Evolutionary conservation across 306 rosid genomes (phyloP).

Genomic region (Amphicarpaea edgeworthii): DNA sequence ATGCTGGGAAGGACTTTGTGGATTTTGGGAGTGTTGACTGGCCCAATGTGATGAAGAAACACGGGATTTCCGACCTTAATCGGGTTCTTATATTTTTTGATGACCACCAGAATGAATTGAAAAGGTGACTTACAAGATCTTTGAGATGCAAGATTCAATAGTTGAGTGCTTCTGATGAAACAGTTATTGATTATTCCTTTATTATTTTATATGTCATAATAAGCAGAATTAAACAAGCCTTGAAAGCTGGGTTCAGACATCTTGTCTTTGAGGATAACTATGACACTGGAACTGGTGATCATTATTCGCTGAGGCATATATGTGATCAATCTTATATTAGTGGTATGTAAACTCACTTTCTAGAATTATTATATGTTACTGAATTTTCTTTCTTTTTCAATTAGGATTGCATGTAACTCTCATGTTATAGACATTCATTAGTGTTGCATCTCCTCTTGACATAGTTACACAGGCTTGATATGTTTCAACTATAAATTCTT

Average conservation of each 20-base stretch:
- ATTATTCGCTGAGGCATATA: constrained; percentile 95
- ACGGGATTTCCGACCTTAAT: constrained; percentile 70
- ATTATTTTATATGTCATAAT: constrained; percentile 38
- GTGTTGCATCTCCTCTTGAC: constrained; percentile 23
- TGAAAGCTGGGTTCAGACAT: constrained; percentile 91
- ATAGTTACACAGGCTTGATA: constrained; percentile 11
- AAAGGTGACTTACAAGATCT: constrained; percentile 64
- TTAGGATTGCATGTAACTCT: constrained; percentile 16
- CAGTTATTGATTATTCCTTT: constrained; percentile 45
- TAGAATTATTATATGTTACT: background rate
- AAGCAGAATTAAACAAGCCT: constrained; percentile 82
- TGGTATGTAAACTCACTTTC: constrained; percentile 62
- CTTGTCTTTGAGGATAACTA: constrained; percentile 98
- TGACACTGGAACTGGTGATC: constrained; percentile 99
- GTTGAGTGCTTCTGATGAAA: constrained; percentile 28
- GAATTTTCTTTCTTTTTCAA: constrained; percentile 16
- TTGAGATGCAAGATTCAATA: constrained; percentile 32
- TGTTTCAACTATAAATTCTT: constrained; percentile 26
- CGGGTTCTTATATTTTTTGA: constrained; percentile 89
- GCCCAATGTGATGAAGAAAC: constrained; percentile 72
- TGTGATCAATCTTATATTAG: constrained; percentile 93
- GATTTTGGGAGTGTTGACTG: constrained; percentile 95
- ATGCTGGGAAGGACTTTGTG: constrained; percentile 90
- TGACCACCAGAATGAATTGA: constrained; percentile 96
- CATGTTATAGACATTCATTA: background rate